A percentile compares a stretch with the other conserved stretches of the same genome.
These are phyloP conservation scores for Rhodofomes roseus DNA, from an alignment of 1,284 basidiomycete species.

Conservation along the genomic window DNA sequence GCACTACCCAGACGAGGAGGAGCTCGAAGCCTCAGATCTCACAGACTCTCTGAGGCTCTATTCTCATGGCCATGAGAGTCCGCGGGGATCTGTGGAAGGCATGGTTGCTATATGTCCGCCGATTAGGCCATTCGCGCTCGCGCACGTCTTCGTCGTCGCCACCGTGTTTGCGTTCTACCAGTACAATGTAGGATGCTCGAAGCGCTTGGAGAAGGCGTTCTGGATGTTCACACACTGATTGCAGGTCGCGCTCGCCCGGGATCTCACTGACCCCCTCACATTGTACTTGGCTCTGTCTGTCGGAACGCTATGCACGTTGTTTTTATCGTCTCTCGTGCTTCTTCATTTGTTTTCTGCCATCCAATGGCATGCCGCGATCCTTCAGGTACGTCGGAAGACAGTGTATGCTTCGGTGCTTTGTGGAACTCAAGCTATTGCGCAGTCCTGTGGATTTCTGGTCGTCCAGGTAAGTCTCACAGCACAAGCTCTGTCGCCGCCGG, in stretches of 20 bases:
- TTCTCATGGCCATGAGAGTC: constrained; percentile 7
- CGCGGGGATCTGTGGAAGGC: neutral
- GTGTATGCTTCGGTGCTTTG: neutral
- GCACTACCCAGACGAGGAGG: neutral
- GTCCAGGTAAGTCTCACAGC: constrained; percentile 12
- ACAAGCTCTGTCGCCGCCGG: neutral
- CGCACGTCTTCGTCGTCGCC: constrained; percentile 7
- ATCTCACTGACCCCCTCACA: constrained; percentile 9
- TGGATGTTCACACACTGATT: neutral
- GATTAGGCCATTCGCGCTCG: constrained; percentile 1
- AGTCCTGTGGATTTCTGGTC: constrained; percentile 14
- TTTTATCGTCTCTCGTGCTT: constrained; percentile 7
- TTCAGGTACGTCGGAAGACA: constrained; percentile 17
- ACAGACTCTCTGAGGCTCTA: neutral
- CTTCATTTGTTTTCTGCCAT: constrained; percentile 8
- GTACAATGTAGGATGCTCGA: constrained; percentile 6
- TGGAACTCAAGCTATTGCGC: neutral
- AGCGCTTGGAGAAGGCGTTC: neutral
- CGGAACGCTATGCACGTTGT: constrained; percentile 11
- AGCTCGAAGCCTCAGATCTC: neutral
- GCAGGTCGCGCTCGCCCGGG: constrained; percentile 6
- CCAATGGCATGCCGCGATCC: constrained; percentile 19
- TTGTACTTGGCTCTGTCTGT: constrained; percentile 13
- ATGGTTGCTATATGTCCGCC: neutral
- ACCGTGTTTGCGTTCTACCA: constrained; percentile 9